These are phyloP conservation scores for Clarireedia monteithiana DNA, from an alignment of 2,329 filamentous ascomycete species.

Conservation along the genomic window DNA sequence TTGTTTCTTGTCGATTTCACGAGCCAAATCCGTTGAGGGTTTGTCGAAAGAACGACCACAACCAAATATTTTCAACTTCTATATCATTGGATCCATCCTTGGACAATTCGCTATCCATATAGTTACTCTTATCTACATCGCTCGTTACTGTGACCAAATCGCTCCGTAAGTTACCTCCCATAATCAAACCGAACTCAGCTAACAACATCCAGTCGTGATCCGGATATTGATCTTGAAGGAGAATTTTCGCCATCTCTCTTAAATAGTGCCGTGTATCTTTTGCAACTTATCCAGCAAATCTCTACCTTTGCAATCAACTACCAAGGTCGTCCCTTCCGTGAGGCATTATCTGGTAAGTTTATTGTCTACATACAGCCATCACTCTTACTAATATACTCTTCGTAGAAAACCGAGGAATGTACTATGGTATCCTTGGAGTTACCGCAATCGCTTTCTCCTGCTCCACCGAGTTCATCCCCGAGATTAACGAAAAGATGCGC, in stretches of 20 bases:
- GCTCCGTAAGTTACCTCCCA: slow-evolving; percentile 60
- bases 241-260: slow-evolving; percentile 90
- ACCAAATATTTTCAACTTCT: slow-evolving; percentile 97
- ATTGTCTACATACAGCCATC: background rate
- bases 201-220: slow-evolving; percentile 37
- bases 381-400: slow-evolving; percentile 7
- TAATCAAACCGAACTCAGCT: slow-evolving; percentile 9
- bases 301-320: slow-evolving; percentile 99
- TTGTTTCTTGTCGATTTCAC: slow-evolving; percentile 97
- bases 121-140: slow-evolving; percentile 86
- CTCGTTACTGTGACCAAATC: slow-evolving; percentile 75
- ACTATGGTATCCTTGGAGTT: slow-evolving; percentile 88
- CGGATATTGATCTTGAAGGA: slow-evolving; percentile 80
- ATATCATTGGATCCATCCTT: slow-evolving; percentile 96
- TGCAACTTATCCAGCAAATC: slow-evolving; percentile 97
- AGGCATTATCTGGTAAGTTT: slow-evolving; percentile 63
- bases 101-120: slow-evolving; percentile 97
- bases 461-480: slow-evolving; percentile 89
- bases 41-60: slow-evolving; percentile 95
- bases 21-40: slow-evolving; percentile 89
- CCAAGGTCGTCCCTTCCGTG: slow-evolving; percentile 94
- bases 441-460: slow-evolving; percentile 88
- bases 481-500: slow-evolving; percentile 88
- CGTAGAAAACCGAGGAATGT: slow-evolving; percentile 79
- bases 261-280: slow-evolving; percentile 93